Evolutionary conservation across 164 flowering plant species (phyloP).

Genomic region (Stephania cephalantha): DNA sequence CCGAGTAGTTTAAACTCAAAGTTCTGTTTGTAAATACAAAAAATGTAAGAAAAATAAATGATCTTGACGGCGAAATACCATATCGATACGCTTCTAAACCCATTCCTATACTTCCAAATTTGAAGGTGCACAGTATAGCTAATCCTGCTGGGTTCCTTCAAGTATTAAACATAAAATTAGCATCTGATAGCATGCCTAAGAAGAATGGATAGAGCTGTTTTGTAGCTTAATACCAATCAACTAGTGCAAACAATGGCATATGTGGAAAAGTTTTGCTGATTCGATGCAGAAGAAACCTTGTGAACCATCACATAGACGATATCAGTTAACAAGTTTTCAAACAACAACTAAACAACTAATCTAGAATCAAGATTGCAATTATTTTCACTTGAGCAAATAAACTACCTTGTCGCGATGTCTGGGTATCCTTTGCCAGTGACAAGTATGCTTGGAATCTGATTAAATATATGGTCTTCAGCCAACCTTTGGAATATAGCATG

Average conservation of each 20-base stretch:
- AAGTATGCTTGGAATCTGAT: slow-evolving; percentile 82
- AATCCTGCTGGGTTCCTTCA: slow-evolving; percentile 93
- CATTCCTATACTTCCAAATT: slow-evolving; percentile 94
- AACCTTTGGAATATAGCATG: slow-evolving; percentile 94
- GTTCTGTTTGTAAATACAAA: background rate
- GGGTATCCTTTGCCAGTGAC: slow-evolving; percentile 98
- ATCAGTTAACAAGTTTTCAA: background rate
- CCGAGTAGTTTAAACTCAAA: background rate
- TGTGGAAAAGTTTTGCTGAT: slow-evolving; percentile 63
- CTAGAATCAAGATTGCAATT: background rate
- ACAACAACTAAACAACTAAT: background rate
- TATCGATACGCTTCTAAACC: slow-evolving; percentile 95
- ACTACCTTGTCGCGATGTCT: slow-evolving; percentile 91
- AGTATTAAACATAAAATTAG: background rate
- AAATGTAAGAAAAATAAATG: background rate
- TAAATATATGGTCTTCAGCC: slow-evolving; percentile 77
- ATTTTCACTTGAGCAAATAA: background rate
- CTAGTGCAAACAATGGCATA: slow-evolving; percentile 69
- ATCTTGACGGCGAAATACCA: slow-evolving; percentile 31
- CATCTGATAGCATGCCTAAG: background rate
- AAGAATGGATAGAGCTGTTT: background rate
- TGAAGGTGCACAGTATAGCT: slow-evolving; percentile 82
- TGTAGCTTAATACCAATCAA: slow-evolving; percentile 63
- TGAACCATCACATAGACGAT: background rate
- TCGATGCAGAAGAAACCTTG: slow-evolving; percentile 80